Percentiles rank a stretch among this genome's conserved stretches.
These are phyloP conservation scores for Carex littledalei DNA, from an alignment of 176 grass and related monocot species.

Conservation along the genomic window DNA sequence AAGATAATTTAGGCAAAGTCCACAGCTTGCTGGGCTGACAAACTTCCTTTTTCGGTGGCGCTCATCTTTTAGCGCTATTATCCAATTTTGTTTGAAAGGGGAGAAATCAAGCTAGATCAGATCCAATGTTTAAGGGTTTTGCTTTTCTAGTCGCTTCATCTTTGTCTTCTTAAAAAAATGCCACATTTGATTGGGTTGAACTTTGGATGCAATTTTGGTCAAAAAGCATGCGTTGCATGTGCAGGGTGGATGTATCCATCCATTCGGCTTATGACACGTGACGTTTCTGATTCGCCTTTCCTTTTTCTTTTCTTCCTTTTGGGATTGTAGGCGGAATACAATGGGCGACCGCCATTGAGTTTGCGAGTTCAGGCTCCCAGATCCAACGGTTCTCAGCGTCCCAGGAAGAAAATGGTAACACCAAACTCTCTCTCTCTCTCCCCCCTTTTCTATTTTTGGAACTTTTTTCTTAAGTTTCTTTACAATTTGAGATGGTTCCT, in stretches of 20 bases:
- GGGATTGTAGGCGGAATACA: constrained; percentile 10
- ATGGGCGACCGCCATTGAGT: constrained; percentile 4
- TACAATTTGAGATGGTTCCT: not conserved
- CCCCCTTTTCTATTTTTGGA: not conserved
- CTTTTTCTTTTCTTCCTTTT: constrained; percentile 4
- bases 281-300: not conserved
- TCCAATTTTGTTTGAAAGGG: not conserved
- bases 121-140: not conserved
- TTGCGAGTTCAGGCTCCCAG: constrained; percentile 4
- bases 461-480: not conserved
- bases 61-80: not conserved
- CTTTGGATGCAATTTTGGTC: not conserved
- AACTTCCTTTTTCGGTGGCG: not conserved
- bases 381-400: constrained; percentile 24
- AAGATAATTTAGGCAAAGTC: not conserved
- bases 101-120: not conserved
- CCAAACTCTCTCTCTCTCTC: not conserved
- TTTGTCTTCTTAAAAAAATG: not conserved
- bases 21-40: not conserved
- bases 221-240: constrained; percentile 16
- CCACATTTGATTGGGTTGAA: not conserved
- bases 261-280: not conserved
- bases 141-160: not conserved
- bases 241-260: not conserved
- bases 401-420: constrained; percentile 28